Evolutionary conservation across 1,284 basidiomycete genomes (phyloP), one percentile per base, ranked within the genome.

Genomic region (Gomphus bonarii): DNA sequence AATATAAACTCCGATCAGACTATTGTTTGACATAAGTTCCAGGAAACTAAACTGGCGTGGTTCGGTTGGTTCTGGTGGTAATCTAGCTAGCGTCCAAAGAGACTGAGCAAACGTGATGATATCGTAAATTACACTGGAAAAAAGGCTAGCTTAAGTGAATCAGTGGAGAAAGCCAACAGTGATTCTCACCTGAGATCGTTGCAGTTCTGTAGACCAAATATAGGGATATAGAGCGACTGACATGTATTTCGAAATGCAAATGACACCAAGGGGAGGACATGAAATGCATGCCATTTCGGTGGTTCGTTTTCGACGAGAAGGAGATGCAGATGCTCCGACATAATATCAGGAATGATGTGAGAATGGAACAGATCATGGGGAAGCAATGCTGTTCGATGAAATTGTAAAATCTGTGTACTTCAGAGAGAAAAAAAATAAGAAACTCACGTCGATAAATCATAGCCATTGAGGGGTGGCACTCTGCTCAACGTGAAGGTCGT

Each of bases 301-400:
- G 40, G 9, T 33, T 46, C 30, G 11, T 30, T 20, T 20, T 46
- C 50, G 3, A 53, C 25, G 6, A 58, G 36, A 25, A 58, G 28
- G 12, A 40, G 43, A 36, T 58, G 57, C 12, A 58, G 25, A 31
- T 58, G 50, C 22, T 58, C 50, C 22, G 50, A 58, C 20, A 58
- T 18, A 14, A 58, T 20, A 25, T 43, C 31, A 20, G 57, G 40
- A 31, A 58, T 36, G 30, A 54, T 58, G n/a, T 53, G 33, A 35
- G 28, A 46, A 22, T 58, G 43, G 44, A 53, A 58, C 18, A 53
- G 36, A 33, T 58, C 57, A 36, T 43, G 43, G 3, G 38, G 57
- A 31, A 58, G 43, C 5, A n/a, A 35, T 31, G 28, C 28, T 48
- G 28, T 5, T 31, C 2, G n/a, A 48, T 48, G 46, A 10, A 14